phyloP scores from a whole-genome alignment of 495 filamentous ascomycete genomes.

The Tuber indicum region DNA sequence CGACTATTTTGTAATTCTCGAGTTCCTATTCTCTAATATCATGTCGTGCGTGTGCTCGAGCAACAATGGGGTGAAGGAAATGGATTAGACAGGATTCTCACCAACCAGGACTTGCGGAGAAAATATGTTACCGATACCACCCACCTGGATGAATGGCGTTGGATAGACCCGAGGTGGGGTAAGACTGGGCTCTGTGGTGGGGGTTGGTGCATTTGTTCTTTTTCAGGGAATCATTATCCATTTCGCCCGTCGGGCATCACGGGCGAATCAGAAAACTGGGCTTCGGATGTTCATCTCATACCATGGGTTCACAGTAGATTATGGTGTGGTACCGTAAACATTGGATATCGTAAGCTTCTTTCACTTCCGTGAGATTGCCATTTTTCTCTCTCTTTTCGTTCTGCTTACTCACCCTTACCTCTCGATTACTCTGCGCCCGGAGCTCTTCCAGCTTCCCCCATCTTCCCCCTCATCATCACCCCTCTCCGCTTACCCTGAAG shows the following conservation, averaged over 20 bases:
- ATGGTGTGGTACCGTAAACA: not conserved
- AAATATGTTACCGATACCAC: not conserved
- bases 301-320: not conserved
- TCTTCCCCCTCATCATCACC: not conserved
- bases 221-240: not conserved
- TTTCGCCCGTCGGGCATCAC: not conserved
- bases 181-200: not conserved
- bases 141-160: not conserved
- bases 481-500: not conserved
- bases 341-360: not conserved
- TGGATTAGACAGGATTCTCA: not conserved
- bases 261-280: not conserved
- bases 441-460: not conserved
- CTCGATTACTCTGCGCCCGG: conserved; percentile 1
- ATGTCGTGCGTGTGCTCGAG: not conserved
- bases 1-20: not conserved
- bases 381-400: not conserved
- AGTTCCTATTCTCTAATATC: not conserved
- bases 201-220: not conserved
- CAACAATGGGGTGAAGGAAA: not conserved
- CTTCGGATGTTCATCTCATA: not conserved
- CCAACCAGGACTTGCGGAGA: not conserved
- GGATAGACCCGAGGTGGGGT: not conserved
- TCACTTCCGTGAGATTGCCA: not conserved
- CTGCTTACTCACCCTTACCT: not conserved